These are phyloP conservation scores for Pythium guiyangense DNA, from an alignment of 352 stramenopile genomes.

Conservation along the genomic window DNA sequence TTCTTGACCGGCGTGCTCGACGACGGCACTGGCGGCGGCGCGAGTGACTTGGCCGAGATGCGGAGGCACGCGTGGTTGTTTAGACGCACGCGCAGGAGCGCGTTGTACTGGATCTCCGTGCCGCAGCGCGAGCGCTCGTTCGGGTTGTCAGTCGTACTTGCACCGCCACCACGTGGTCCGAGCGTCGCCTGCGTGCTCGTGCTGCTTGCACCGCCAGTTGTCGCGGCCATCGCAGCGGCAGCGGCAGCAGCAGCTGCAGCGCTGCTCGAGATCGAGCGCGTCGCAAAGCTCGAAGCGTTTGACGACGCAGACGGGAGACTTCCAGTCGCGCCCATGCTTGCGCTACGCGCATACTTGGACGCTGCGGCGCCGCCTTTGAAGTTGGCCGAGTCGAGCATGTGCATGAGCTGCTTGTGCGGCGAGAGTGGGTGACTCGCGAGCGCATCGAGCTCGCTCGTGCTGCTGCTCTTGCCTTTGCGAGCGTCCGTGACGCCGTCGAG, in stretches of 20 bases:
- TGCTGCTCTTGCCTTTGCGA: slow-evolving; percentile 20
- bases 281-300: slow-evolving; percentile 19
- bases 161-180: not conserved
- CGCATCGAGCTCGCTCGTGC: not conserved
- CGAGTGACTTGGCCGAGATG: slow-evolving; percentile 24
- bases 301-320: slow-evolving; percentile 3
- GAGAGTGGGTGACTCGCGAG: slow-evolving; percentile 28
- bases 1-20: slow-evolving; percentile 21
- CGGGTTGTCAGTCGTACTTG: slow-evolving; percentile 20
- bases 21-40: slow-evolving; percentile 10
- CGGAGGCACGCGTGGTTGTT: slow-evolving; percentile 69
- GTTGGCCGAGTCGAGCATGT: slow-evolving; percentile 51
- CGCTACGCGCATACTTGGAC: slow-evolving; percentile 1
- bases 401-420: slow-evolving; percentile 54
- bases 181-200: slow-evolving; percentile 8
- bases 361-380: slow-evolving; percentile 9
- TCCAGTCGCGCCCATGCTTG: slow-evolving; percentile 9
- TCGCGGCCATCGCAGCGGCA: no score
- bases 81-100: slow-evolving; percentile 59
- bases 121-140: slow-evolving; percentile 61
- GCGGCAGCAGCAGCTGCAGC: not conserved
- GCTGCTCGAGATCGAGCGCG: slow-evolving; percentile 7
- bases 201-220: slow-evolving; percentile 1
- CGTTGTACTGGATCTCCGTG: slow-evolving; percentile 69
- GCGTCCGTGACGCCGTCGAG: slow-evolving; percentile 27